Evolutionary conservation across 83 land plant genomes (phyloP).

Genomic region (Isoetes engelmannii): DNA sequence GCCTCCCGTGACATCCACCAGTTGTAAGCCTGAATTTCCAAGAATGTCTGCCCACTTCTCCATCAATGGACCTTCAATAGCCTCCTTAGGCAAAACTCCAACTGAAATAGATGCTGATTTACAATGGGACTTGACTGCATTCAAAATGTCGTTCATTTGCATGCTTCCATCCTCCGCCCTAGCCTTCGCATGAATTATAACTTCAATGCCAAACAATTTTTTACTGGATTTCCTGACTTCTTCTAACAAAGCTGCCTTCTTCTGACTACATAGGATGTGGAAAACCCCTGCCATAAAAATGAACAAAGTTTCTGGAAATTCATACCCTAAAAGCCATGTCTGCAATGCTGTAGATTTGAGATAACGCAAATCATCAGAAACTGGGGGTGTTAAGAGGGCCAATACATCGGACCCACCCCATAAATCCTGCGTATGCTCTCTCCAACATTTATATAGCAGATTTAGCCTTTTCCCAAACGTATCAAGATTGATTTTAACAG

Average conservation of each 20-base stretch:
- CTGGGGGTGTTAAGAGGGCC: constrained; percentile 68
- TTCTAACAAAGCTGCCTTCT: constrained; percentile 70
- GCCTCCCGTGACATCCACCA: constrained; percentile 57
- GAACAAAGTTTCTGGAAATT: constrained; percentile 93
- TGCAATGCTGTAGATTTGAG: constrained; percentile 88
- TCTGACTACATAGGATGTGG: constrained; percentile 77
- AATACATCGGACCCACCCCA: constrained; percentile 71
- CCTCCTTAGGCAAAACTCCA: constrained; percentile 63
- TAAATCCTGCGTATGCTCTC: constrained; percentile 42
- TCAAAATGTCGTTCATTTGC: constrained; percentile 53
- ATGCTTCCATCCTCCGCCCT: constrained; percentile 53
- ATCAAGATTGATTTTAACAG: constrained; percentile 58
- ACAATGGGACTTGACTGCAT: constrained; percentile 28
- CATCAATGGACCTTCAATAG: constrained; percentile 65
- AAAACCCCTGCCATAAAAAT: constrained; percentile 67
- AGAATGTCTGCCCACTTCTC: constrained; percentile 67
- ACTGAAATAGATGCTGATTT: constrained; percentile 35
- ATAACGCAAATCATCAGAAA: constrained; percentile 82
- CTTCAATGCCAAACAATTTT: constrained; percentile 53
- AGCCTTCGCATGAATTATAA: constrained; percentile 71
- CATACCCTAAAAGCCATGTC: constrained; percentile 90
- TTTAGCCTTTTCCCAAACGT: constrained; percentile 56
- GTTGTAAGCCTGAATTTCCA: constrained; percentile 32
- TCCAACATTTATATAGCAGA: constrained; percentile 60
- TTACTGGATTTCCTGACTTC: constrained; percentile 54